Conservation (phyloP, 805 yeast genomes). For the Wickerhamiella azyma region DNA sequence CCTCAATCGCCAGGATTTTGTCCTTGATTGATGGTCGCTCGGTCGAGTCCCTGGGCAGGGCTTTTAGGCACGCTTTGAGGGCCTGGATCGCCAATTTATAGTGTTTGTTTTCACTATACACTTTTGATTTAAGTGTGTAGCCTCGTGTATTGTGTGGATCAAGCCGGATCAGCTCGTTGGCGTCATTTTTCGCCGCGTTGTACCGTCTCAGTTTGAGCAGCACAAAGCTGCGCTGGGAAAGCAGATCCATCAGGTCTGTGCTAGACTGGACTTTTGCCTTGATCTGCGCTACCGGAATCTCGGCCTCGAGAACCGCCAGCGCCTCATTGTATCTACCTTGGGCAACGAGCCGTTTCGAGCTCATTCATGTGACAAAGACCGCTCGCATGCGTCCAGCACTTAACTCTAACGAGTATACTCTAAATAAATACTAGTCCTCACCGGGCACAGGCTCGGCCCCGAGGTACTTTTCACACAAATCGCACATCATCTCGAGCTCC, state of each 20-base stretch:
- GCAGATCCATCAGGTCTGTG: background rate
- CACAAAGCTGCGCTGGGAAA: background rate
- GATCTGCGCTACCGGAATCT: background rate
- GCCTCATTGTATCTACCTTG: background rate
- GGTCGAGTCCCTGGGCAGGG: background rate
- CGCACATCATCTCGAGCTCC: constrained; percentile 45
- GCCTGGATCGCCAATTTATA: background rate
- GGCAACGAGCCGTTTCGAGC: background rate
- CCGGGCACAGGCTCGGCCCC: constrained; percentile 24
- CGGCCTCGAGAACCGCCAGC: background rate
- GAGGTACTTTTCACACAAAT: constrained; percentile 33
- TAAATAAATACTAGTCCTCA: background rate
- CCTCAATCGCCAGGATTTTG: background rate
- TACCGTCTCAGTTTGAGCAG: background rate
- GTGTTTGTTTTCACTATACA: background rate
- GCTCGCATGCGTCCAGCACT: too few relatives aligned
- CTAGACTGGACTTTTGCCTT: background rate
- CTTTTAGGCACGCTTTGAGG: background rate
- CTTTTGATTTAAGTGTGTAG: background rate
- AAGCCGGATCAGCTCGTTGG: background rate
- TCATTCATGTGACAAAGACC: background rate
- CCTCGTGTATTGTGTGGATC: background rate
- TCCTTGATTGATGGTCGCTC: background rate
- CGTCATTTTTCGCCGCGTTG: background rate
- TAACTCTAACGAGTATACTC: background rate